Conservation (phyloP, 257 asterid genomes). For the Orobanche coerulescens region DNA sequence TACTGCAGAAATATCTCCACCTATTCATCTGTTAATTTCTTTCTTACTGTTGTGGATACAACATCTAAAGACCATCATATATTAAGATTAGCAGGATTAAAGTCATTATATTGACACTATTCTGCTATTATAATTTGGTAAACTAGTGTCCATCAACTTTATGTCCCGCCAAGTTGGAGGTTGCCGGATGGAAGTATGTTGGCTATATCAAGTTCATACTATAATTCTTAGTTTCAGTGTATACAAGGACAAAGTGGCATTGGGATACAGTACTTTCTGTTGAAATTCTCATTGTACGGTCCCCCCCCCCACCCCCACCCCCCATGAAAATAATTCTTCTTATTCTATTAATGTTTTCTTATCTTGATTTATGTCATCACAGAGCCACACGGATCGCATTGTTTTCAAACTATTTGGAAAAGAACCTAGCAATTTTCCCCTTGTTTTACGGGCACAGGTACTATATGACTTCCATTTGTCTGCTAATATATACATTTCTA, state of each 20-base stretch:
- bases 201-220: not conserved
- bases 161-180: not conserved
- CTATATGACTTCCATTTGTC: not conserved
- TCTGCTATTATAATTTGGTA: not conserved
- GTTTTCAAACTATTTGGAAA: constrained; percentile 79
- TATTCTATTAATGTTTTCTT: not conserved
- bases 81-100: not conserved
- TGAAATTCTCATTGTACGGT: not conserved
- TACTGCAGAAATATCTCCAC: not conserved
- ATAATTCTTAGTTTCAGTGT: not conserved
- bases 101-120: not conserved
- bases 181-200: not conserved
- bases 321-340: not conserved
- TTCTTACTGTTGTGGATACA: not conserved
- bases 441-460: constrained; percentile 67
- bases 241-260: not conserved
- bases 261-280: not conserved
- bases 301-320: too few relatives aligned
- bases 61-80: not conserved
- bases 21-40: not conserved
- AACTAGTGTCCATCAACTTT: not conserved
- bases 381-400: constrained; percentile 81
- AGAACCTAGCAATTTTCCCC: constrained; percentile 70
- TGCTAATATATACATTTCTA: constrained; percentile 9
- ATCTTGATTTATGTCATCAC: constrained; percentile 25